Conservation (phyloP, 495 filamentous ascomycete genomes). For the Diplogelasinospora grovesii region DNA sequence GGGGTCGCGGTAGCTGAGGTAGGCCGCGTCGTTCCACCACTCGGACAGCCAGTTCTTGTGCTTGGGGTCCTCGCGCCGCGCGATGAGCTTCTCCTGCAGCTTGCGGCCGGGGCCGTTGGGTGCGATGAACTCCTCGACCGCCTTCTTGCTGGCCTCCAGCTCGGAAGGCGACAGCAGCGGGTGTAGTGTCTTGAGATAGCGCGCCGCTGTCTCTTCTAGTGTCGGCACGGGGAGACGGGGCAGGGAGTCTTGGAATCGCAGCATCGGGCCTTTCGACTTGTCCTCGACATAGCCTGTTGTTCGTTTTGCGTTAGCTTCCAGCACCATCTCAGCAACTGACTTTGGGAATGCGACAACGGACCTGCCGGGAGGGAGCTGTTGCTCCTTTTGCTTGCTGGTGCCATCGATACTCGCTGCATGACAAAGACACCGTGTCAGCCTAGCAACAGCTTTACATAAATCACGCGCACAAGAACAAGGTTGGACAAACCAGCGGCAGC, state of each 20-base stretch:
- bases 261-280: conserved; percentile 81
- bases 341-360: conserved; percentile 26
- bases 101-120: conserved; percentile 75
- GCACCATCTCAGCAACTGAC: too few species aligned
- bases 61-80: conserved; percentile 74
- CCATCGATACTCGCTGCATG: conserved; percentile 42
- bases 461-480: background rate
- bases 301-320: background rate
- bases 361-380: conserved; percentile 57
- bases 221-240: conserved; percentile 86
- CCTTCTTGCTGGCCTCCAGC: conserved; percentile 69
- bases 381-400: conserved; percentile 44
- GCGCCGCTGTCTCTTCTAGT: conserved; percentile 83
- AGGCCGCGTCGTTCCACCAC: conserved; percentile 96
- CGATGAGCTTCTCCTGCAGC: conserved; percentile 82
- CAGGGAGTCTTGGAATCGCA: conserved; percentile 93
- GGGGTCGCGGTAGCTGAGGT: conserved; percentile 88
- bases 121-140: conserved; percentile 74
- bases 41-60: conserved; percentile 91
- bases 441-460: background rate
- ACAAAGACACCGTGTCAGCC: background rate
- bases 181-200: conserved; percentile 89
- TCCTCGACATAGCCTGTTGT: conserved; percentile 83
- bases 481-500: conserved; percentile 18
- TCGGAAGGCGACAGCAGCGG: conserved; percentile 69